These are phyloP conservation scores for Hypoxylon rickii DNA, from an alignment of 495 filamentous ascomycete species.

Conservation along the genomic window DNA sequence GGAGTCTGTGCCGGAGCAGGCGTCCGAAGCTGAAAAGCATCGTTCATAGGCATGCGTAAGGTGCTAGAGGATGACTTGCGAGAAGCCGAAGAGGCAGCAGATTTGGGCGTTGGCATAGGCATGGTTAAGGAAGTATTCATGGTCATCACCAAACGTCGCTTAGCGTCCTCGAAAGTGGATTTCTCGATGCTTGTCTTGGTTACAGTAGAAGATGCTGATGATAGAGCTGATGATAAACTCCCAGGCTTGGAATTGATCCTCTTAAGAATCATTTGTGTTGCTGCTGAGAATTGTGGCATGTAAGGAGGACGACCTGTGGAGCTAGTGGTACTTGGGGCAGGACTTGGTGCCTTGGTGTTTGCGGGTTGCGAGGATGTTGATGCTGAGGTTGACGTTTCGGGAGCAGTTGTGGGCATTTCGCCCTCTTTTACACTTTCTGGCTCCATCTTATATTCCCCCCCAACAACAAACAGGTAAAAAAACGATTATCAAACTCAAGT, in stretches of 20 bases:
- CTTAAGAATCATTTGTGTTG: conserved; percentile 63
- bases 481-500: not conserved
- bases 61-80: conserved; percentile 9
- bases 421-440: conserved; percentile 5
- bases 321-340: conserved; percentile 21
- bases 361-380: not conserved
- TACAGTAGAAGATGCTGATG: conserved; percentile 37
- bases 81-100: not conserved
- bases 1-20: conserved; percentile 5
- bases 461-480: not conserved
- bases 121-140: conserved; percentile 57
- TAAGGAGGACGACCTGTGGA: conserved; percentile 43
- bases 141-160: conserved; percentile 50
- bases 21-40: conserved; percentile 30
- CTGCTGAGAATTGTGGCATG: conserved; percentile 57
- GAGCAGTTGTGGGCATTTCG: not conserved
- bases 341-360: conserved; percentile 24
- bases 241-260: conserved; percentile 51
- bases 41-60: conserved; percentile 28
- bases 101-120: conserved; percentile 43
- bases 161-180: conserved; percentile 52
- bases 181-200: conserved; percentile 41
- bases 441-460: conserved; percentile 13
- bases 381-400: not conserved
- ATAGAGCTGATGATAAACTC: conserved; percentile 42